phyloP scores from a whole-genome alignment of 257 asterid genomes.

The Solanum corneliomulleri region DNA sequence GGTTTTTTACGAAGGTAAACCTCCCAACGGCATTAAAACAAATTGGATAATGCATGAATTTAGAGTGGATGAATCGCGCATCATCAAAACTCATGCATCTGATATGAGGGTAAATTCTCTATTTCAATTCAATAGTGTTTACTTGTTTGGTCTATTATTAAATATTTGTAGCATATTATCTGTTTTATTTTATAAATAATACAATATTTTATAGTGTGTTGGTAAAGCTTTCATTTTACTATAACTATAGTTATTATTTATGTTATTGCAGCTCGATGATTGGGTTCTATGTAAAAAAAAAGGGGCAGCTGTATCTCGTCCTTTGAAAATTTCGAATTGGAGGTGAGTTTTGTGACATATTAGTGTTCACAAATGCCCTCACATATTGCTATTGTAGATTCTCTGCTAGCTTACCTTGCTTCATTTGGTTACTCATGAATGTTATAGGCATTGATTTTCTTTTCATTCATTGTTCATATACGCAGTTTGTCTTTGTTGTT shows the following conservation, averaged over 20 bases:
- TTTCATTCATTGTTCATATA: too few species aligned
- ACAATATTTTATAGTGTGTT: not conserved
- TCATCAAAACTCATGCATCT: not conserved
- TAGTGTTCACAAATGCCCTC: too few species aligned
- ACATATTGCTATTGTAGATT: too few species aligned
- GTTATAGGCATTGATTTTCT: too few species aligned
- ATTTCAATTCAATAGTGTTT: too few species aligned
- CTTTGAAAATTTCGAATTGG: too few species aligned
- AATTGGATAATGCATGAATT: constrained; percentile 23
- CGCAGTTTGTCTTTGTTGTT: too few species aligned
- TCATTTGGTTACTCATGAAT: too few species aligned
- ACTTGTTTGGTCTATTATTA: not conserved
- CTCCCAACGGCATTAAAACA: constrained; percentile 3
- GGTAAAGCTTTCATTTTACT: not conserved
- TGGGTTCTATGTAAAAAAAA: constrained; percentile 5
- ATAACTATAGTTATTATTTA: not conserved
- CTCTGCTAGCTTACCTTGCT: too few species aligned
- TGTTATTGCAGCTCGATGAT: constrained; percentile 13
- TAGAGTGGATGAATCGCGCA: not conserved
- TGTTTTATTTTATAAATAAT: not conserved
- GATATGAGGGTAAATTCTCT: constrained; percentile 11
- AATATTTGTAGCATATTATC: not conserved
- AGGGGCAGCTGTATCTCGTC: not conserved
- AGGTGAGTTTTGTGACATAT: too few species aligned
- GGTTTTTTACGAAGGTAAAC: constrained; percentile 6